Base-by-base conservation (phyloP, 2,329 filamentous ascomycete genomes). In the Trichoderma guizhouense region DNA sequence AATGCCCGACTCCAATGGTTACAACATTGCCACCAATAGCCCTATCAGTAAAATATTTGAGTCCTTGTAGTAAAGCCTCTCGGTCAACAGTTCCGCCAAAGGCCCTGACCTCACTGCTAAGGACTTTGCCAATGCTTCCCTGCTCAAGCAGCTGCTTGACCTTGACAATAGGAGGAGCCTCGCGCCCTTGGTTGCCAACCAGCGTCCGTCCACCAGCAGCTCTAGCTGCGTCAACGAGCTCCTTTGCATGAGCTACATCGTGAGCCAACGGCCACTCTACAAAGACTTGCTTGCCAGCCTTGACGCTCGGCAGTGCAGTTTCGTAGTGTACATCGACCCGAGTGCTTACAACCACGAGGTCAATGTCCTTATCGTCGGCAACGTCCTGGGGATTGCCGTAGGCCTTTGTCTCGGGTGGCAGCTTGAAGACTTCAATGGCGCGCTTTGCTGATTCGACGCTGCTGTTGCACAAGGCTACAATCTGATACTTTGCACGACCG, bases 261-360 rank as follows among this genome's bases (percentile, higher is more conserved):
- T 84, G 78, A 0, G 85, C 86, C 0, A 90, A 79, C 7, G 87
- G 89, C 86, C 88, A 91, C 79, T 91, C 88, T 0, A 88, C 82
- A 71, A 81, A 91, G 0, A 87, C 82, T 0, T 79, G 75, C 76
- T 90, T 89, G 0, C 87, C 88, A 0, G 86, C 85, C 15, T 80
- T 79, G 1, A 89, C 73, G 18, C 84, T 85, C 0, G 88, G 85
- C 12, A 82, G 79, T 0, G 83, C 79, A 2, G 83, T 84, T 2
- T 78, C 71, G 58, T 83, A 81, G 73, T 91, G 88, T 1, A 82
- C 82, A 71, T 89, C 87, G 0, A 88, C 87, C 5, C 87, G 82
- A 0, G 87, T 89, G 55, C 78, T 82, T 73, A 85, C 85, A 5
- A 90, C 85, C 1, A 91, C 86, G 0, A 90, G 79, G 14, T 90